These are phyloP conservation scores for Saprolegnia diclina DNA, from an alignment of 352 stramenopile genomes.

Conservation along the genomic window DNA sequence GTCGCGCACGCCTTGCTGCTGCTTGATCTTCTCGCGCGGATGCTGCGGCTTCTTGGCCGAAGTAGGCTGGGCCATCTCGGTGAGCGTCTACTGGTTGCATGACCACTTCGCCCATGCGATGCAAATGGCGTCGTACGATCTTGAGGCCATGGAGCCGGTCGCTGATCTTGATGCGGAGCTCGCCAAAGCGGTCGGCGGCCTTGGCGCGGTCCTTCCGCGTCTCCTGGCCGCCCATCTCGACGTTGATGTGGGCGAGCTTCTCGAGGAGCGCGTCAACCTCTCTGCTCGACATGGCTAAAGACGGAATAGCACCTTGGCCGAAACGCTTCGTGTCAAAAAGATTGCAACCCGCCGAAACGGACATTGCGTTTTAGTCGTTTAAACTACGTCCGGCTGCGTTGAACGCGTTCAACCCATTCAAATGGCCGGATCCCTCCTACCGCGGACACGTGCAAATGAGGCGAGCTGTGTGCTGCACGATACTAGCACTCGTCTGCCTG, in stretches of 20 bases:
- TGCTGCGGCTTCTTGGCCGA: slow-evolving; percentile 59
- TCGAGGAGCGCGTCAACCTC: slow-evolving; percentile 71
- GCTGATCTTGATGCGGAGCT: slow-evolving; percentile 71
- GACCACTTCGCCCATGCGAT: neutral
- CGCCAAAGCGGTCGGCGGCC: slow-evolving; percentile 65
- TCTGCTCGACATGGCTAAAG: slow-evolving; percentile 17
- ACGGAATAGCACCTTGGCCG: neutral
- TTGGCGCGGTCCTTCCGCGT: slow-evolving; percentile 62
- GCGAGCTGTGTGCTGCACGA: no score
- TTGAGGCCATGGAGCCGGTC: slow-evolving; percentile 75
- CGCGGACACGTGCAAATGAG: no score
- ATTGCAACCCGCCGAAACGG: neutral
- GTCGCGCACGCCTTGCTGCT: slow-evolving; percentile 75
- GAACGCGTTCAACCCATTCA: no score
- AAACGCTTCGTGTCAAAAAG: neutral
- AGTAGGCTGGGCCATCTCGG: slow-evolving; percentile 50
- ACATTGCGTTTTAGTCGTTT: neutral
- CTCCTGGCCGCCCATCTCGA: slow-evolving; percentile 72
- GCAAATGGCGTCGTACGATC: slow-evolving; percentile 38
- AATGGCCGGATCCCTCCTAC: no score
- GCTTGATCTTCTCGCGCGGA: slow-evolving; percentile 67
- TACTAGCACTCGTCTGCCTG: no score
- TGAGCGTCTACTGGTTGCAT: slow-evolving; percentile 41
- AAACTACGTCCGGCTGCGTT: no score
- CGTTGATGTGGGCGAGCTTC: slow-evolving; percentile 70